phyloP scores from a whole-genome alignment of 2,329 filamentous ascomycete species.

The Apiospora koreana region DNA sequence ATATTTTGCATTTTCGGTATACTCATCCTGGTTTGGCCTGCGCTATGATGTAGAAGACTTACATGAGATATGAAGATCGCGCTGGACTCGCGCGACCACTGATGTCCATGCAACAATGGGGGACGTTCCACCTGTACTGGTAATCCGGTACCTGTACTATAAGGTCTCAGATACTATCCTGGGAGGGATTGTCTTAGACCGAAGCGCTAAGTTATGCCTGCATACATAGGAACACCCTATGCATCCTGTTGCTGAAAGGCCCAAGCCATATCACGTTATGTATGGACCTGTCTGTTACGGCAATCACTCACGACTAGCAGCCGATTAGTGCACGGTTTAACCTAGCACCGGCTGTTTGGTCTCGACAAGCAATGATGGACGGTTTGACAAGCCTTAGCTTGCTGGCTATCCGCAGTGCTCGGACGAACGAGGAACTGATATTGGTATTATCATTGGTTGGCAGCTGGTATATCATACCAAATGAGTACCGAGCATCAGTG shows the following conservation, averaged over 20 bases:
- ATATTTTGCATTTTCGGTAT: background rate
- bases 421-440: background rate
- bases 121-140: background rate
- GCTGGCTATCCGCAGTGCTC: background rate
- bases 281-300: background rate
- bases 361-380: background rate
- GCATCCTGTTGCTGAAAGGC: background rate
- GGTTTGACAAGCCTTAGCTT: background rate
- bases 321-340: background rate
- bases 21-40: background rate
- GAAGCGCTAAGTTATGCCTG: background rate
- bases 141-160: background rate
- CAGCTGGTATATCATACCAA: background rate
- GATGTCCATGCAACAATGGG: background rate
- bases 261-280: background rate
- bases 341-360: background rate
- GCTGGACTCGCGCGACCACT: background rate
- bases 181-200: background rate
- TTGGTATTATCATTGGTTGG: background rate
- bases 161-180: background rate
- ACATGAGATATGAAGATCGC: background rate
- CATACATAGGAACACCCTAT: background rate
- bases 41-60: background rate
- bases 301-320: background rate
- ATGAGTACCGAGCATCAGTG: background rate